Evolutionary conservation across 306 rosid genomes (phyloP).

Genomic region (Carpinus fangiana): DNA sequence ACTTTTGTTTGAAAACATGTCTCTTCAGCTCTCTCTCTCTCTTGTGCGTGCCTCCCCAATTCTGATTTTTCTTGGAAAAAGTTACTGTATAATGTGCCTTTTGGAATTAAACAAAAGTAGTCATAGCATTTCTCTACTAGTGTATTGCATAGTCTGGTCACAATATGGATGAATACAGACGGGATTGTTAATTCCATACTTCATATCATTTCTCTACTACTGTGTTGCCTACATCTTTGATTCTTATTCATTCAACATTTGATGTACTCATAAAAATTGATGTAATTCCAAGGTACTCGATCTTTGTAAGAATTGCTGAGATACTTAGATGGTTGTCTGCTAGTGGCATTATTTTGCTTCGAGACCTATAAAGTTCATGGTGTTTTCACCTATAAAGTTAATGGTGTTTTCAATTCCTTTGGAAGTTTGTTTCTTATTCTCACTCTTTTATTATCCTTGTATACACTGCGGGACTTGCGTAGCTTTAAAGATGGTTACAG

Average conservation of each 20-base stretch:
- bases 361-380: slow-evolving; percentile 28
- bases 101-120: slow-evolving; percentile 17
- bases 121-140: slow-evolving; percentile 23
- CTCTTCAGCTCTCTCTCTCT: slow-evolving; percentile 11
- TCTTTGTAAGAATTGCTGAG: slow-evolving; percentile 35
- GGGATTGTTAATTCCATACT: neutral
- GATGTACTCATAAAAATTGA: slow-evolving; percentile 1
- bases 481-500: slow-evolving; percentile 88
- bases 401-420: slow-evolving; percentile 27
- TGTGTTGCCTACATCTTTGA: slow-evolving; percentile 22
- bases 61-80: slow-evolving; percentile 19
- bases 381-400: slow-evolving; percentile 27
- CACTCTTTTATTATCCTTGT: slow-evolving; percentile 38
- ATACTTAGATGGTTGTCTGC: slow-evolving; percentile 29
- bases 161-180: slow-evolving; percentile 6
- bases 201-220: slow-evolving; percentile 2
- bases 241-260: slow-evolving; percentile 21
- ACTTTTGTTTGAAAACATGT: slow-evolving; percentile 10
- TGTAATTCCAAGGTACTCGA: slow-evolving; percentile 27
- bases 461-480: slow-evolving; percentile 46
- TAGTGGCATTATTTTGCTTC: slow-evolving; percentile 25
- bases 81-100: slow-evolving; percentile 20
- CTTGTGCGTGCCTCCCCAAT: slow-evolving; percentile 13
- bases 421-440: slow-evolving; percentile 23
- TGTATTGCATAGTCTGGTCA: slow-evolving; percentile 21